These are phyloP conservation scores for Pyronema domesticum DNA, from an alignment of 495 filamentous ascomycete genomes.

Conservation along the genomic window DNA sequence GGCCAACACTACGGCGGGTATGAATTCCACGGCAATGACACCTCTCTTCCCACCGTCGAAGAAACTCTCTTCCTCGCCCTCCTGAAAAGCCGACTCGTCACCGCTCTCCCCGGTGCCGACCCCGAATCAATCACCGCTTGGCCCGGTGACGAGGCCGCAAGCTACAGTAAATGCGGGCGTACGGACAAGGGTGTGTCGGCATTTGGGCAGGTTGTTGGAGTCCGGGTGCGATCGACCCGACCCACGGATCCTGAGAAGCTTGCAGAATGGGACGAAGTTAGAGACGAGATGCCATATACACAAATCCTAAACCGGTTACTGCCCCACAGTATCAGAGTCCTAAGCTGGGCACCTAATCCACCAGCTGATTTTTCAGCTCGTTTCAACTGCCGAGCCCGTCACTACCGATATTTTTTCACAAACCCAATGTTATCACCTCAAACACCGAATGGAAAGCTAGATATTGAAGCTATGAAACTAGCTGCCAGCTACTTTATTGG, in stretches of 20 bases:
- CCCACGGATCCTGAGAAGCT: slow-evolving; percentile 30
- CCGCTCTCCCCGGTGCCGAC: slow-evolving; percentile 32
- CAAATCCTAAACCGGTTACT: slow-evolving; percentile 68
- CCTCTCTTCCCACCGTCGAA: slow-evolving; percentile 63
- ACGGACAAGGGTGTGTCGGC: slow-evolving; percentile 89
- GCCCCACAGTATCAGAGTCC: slow-evolving; percentile 69
- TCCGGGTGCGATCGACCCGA: slow-evolving; percentile 61
- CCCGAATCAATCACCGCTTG: slow-evolving; percentile 27
- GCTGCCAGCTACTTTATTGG: slow-evolving; percentile 68
- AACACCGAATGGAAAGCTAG: slow-evolving; percentile 44
- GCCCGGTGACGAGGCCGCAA: slow-evolving; percentile 57
- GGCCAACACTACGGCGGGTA: slow-evolving; percentile 82
- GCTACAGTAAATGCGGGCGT: slow-evolving; percentile 86
- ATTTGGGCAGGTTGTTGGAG: slow-evolving; percentile 82
- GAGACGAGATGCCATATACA: slow-evolving; percentile 69
- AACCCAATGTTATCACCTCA: slow-evolving; percentile 51
- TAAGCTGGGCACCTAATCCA: slow-evolving; percentile 81
- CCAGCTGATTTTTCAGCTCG: slow-evolving; percentile 69
- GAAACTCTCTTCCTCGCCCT: slow-evolving; percentile 83
- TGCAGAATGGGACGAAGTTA: slow-evolving; percentile 48
- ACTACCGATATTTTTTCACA: slow-evolving; percentile 94
- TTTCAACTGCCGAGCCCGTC: slow-evolving; percentile 78
- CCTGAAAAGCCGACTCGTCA: slow-evolving; percentile 61
- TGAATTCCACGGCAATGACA: slow-evolving; percentile 54
- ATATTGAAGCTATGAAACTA: slow-evolving; percentile 70